A percentile compares a stretch with the other conserved stretches of the same genome.
Conservation (phyloP, 2,329 filamentous ascomycete species). For the Colletotrichum cereale region DNA sequence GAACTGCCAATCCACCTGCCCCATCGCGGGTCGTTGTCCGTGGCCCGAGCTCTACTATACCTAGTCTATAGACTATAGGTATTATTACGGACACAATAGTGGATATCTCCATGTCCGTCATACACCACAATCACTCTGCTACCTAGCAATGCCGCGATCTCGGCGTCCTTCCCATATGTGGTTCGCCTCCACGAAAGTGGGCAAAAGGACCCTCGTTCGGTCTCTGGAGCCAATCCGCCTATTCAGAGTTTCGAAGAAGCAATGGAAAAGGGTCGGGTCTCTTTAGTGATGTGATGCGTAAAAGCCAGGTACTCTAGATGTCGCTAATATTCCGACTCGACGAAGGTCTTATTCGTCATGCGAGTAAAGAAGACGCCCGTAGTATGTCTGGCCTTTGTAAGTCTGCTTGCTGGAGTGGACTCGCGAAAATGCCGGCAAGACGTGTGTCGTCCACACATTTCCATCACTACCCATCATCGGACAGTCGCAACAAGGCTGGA, state of each 20-base stretch:
- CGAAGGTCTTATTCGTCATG: not conserved
- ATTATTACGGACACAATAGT: not conserved
- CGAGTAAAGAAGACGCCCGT: not conserved
- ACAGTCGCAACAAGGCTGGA: not conserved
- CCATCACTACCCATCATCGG: not conserved
- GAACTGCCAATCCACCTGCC: constrained; percentile 23
- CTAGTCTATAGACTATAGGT: not conserved
- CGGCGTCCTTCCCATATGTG: constrained; percentile 17
- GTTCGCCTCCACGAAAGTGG: constrained; percentile 7
- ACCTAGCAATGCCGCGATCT: constrained; percentile 4
- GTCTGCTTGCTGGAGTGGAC: not conserved
- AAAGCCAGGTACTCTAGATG: not conserved
- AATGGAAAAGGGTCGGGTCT: not conserved
- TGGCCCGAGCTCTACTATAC: not conserved
- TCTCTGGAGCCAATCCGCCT: not conserved
- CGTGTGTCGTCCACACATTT: not conserved
- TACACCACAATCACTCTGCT: constrained; percentile 11
- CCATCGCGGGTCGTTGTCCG: constrained; percentile 13
- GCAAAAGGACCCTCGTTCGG: not conserved
- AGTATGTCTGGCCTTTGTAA: not conserved
- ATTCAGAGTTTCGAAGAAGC: not conserved
- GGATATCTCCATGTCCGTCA: constrained; percentile 18
- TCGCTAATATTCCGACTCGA: not conserved
- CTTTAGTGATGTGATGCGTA: not conserved
- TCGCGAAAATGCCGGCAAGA: not conserved